Evolutionary conservation across 1,139 yeast species (phyloP).

Genomic region (Nakaseomyces sp.): DNA sequence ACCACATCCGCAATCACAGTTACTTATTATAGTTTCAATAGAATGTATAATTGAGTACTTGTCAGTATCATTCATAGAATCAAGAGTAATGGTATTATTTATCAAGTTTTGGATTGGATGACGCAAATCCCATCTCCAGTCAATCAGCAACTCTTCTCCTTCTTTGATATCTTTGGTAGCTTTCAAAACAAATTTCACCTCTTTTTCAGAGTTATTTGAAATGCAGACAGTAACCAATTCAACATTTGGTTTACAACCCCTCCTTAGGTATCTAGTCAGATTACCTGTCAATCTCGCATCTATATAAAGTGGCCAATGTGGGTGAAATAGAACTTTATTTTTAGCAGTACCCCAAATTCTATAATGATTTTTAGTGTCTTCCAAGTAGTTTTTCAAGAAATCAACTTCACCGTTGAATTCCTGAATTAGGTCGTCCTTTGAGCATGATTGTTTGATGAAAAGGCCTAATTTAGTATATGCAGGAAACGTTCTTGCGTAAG

Average conservation of each 20-base stretch:
- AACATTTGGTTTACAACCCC: conserved; percentile 73
- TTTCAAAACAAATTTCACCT: conserved; percentile 13
- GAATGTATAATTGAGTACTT: conserved; percentile 52
- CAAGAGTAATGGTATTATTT: conserved; percentile 31
- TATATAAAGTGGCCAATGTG: conserved; percentile 48
- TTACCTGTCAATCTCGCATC: conserved; percentile 81
- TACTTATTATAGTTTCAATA: conserved; percentile 51
- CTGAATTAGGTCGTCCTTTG: conserved; percentile 46
- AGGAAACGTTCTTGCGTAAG: conserved; percentile 38
- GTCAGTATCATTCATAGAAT: conserved; percentile 40
- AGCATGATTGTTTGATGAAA: conserved; percentile 37
- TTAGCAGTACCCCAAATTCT: conserved; percentile 76
- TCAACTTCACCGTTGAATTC: conserved; percentile 72
- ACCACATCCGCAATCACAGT: conserved; percentile 68
- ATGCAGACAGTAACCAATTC: conserved; percentile 44
- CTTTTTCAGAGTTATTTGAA: background rate
- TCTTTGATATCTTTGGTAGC: conserved; percentile 48
- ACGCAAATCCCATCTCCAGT: conserved; percentile 83
- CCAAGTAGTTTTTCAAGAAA: conserved; percentile 50
- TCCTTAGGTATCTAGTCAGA: conserved; percentile 62
- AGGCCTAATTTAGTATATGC: conserved; percentile 69
- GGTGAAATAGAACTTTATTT: conserved; percentile 57
- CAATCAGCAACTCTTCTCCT: conserved; percentile 62
- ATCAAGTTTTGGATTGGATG: conserved; percentile 64
- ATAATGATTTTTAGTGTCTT: conserved; percentile 68